Evolutionary conservation across 2,329 filamentous ascomycete species (phyloP).

Genomic region (Alternaria gansuensis): DNA sequence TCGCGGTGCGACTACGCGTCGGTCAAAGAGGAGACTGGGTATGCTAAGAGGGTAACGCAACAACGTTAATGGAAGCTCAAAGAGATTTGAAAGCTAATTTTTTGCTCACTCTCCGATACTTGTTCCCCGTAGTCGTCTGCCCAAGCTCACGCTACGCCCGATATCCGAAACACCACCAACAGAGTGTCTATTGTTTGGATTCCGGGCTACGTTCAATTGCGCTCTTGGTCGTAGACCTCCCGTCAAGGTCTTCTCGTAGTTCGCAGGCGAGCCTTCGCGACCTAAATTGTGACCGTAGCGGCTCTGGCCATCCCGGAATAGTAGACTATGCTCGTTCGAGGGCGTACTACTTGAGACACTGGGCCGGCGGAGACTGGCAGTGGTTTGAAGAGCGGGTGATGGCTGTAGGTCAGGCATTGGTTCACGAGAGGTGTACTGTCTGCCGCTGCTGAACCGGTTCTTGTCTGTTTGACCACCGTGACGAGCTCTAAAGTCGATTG

Average conservation of each 20-base stretch:
- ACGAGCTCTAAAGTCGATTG: constrained; percentile 51
- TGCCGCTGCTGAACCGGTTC: constrained; percentile 35
- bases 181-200: constrained; percentile 42
- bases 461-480: constrained; percentile 28
- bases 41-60: constrained; percentile 36
- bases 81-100: constrained; percentile 12
- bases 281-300: constrained; percentile 38
- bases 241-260: constrained; percentile 42
- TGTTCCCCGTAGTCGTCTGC: constrained; percentile 40
- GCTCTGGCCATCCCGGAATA: constrained; percentile 40
- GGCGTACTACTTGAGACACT: constrained; percentile 35
- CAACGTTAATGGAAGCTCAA: constrained; percentile 33
- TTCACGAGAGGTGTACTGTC: constrained; percentile 51
- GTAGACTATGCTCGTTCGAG: constrained; percentile 39
- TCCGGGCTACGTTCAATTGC: constrained; percentile 39
- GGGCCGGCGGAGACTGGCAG: constrained; percentile 43
- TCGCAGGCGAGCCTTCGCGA: constrained; percentile 42
- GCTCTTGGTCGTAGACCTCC: constrained; percentile 36
- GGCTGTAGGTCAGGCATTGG: constrained; percentile 50
- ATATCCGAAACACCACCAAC: constrained; percentile 40
- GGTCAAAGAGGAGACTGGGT: constrained; percentile 36
- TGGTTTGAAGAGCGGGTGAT: constrained; percentile 42
- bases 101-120: constrained; percentile 48
- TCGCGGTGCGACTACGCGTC: constrained; percentile 19
- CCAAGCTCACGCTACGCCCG: constrained; percentile 42